Evolutionary conservation across 2,329 filamentous ascomycete genomes (phyloP), one percentile per base, ranked within the genome.

Genomic region (Colletotrichum liaoningense): DNA sequence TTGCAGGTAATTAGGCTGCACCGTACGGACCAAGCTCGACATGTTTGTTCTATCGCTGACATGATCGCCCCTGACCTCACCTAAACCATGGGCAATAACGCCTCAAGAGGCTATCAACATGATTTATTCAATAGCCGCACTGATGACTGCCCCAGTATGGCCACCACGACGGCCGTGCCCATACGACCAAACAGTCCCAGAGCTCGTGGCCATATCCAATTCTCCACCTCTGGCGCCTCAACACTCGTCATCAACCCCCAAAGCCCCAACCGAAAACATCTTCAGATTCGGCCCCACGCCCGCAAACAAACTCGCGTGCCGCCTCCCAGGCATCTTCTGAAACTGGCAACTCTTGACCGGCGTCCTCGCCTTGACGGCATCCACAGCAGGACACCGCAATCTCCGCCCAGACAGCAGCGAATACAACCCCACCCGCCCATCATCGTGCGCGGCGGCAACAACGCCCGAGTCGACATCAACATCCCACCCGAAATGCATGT

Each of bases 401-500:
- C 78, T 77, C 12, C 80, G 74, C 0, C 89, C 89, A 2, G 85
- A 86, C 8, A 75, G 76, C 7, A 89, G 77, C 9, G 88, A 90
- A 75, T 89, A 90, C 14, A 91, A 75, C 1, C 77, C 83, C 0
- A 91, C 80, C 0, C 79, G 84, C 12, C 84, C 85, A 60, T 88
- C 83, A 52, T 88, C 86, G 59, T 89, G 88, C 0, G 87, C 88
- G 0, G 89, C 87, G 0, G 89, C 90, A 5, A 89, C 85, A 28
- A 89, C 75, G 14, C 87, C 88, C 8, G 85, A 78, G n/a, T 83
- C 81, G 0, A 79, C 60, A 69, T 86, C 84, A 5, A 88, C 84
- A 65, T 89, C 89, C 75, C 91, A 85, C 1, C 89, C 90, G 11
- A 88, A 83, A 22, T 85, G 79, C 55, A 86, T 79, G 56, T 86